phyloP scores from a whole-genome alignment of 2,329 filamentous ascomycete species.

The Clarireedia monteithiana region DNA sequence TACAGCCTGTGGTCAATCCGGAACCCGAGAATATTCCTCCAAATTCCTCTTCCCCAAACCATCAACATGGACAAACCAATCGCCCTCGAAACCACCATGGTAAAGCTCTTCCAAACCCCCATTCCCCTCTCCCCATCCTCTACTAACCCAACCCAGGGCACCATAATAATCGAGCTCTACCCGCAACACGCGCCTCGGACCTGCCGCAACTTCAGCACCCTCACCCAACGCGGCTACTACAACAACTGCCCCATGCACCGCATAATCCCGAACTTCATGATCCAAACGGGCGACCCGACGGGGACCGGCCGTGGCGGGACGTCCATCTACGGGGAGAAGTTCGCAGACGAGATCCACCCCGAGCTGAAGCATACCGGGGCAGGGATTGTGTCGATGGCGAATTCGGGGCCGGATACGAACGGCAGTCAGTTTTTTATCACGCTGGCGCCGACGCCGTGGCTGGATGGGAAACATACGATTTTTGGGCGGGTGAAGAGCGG shows the following conservation, averaged over 20 bases:
- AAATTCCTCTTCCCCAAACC: background rate
- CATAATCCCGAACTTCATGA: slow-evolving; percentile 93
- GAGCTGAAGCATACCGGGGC: slow-evolving; percentile 85
- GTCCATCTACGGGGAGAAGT: slow-evolving; percentile 88
- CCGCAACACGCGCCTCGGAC: slow-evolving; percentile 76
- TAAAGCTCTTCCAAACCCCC: slow-evolving; percentile 30
- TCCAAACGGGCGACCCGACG: slow-evolving; percentile 89
- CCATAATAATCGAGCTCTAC: slow-evolving; percentile 85
- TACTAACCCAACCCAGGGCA: slow-evolving; percentile 49
- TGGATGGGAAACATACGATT: slow-evolving; percentile 95
- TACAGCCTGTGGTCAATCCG: background rate
- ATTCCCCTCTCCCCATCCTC: background rate
- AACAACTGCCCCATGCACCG: slow-evolving; percentile 82
- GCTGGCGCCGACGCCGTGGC: slow-evolving; percentile 86
- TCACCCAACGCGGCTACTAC: slow-evolving; percentile 81
- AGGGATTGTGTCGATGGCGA: slow-evolving; percentile 94
- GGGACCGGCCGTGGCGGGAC: slow-evolving; percentile 84
- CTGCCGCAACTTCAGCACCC: slow-evolving; percentile 79
- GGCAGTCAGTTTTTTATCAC: slow-evolving; percentile 96
- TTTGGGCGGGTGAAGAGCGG: slow-evolving; percentile 86
- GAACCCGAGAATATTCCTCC: background rate
- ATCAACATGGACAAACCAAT: slow-evolving; percentile 66
- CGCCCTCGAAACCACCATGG: slow-evolving; percentile 79
- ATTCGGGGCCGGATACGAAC: slow-evolving; percentile 87
- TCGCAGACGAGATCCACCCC: slow-evolving; percentile 78